Base-by-base conservation (phyloP, 164 flowering plant species). In the Kingdonia uniflora region DNA sequence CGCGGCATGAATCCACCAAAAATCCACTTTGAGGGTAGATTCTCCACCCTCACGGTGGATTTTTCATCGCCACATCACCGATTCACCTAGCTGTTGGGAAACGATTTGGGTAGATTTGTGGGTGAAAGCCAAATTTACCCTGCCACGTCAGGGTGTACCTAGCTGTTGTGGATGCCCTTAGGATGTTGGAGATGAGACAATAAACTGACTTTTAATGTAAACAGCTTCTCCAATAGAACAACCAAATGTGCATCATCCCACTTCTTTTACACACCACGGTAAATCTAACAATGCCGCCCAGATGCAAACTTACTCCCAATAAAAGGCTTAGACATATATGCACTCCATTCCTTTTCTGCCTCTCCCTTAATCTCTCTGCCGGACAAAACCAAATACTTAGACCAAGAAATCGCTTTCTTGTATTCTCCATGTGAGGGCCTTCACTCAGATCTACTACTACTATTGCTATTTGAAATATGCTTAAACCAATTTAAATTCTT, bases 241-340 rank as follows among this genome's bases (percentile, higher is more conserved):
- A 89, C 89, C 73, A 87, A 69, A 29, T 61, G 58, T 23, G 58
- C 81, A 48, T 87, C 95, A 58, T 84, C 87, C 29, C 57, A 72
- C 49, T 73, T 81, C 71, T 86, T 81, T 39, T 86, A 86, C 14
- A 81, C 58, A 38, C 95, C 95, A 57, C 85, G 73, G 42, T 86
- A 86, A 49, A 86, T 81, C 69, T 88, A 68, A 52, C 95, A 83
- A 25, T 83, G 91, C 48, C 88, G 55, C 5, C 95, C 95, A 0
- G 86, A 70, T 1, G 95, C 95, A 61, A 86, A 86, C 42, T 76
- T 86, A 41, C 55, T 56, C 39, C 95, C 90, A 3, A 86, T 81
- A 23, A 69, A 76, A 52, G 83, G 52, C 73, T 83, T 80, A 19
- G 95, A 83, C 90, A 83, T 78, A 49, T 86, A 90, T 0, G 88